Conservation (phyloP, 345 rosid species). For the Rubroshorea leprosula region DNA sequence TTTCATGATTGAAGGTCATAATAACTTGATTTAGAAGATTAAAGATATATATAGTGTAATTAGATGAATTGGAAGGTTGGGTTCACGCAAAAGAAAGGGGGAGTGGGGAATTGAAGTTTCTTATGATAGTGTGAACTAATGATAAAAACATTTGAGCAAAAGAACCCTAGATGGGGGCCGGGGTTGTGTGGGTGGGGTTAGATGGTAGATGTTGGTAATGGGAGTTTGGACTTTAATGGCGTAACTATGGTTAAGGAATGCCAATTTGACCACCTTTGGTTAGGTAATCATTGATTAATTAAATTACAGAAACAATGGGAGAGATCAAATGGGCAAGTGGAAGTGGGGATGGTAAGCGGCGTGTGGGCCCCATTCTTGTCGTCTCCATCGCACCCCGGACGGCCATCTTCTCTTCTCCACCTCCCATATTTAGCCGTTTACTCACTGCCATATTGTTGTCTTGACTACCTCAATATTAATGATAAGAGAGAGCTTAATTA, state of each 20-base stretch:
- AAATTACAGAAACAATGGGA: conserved; percentile 4
- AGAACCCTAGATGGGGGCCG: conserved; percentile 22
- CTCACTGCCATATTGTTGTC: too few species aligned
- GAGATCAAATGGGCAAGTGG: conserved; percentile 22
- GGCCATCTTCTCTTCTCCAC: conserved; percentile 15
- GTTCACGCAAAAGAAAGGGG: conserved; percentile 9
- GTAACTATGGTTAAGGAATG: conserved; percentile 35
- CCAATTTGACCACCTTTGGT: conserved; percentile 38
- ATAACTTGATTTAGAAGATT: too few species aligned
- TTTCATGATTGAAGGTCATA: too few species aligned
- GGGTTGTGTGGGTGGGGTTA: conserved; percentile 31
- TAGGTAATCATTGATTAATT: conserved; percentile 8
- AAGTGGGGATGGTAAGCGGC: conserved; percentile 30
- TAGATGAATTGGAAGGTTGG: not conserved
- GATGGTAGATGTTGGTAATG: conserved; percentile 21
- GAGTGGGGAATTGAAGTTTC: not conserved
- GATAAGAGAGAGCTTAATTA: too few species aligned
- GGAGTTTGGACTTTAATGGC: conserved; percentile 13
- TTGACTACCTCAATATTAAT: too few species aligned
- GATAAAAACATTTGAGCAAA: conserved; percentile 19
- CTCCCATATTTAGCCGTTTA: not conserved
- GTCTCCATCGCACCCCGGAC: conserved; percentile 26
- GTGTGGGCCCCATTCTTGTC: conserved; percentile 39
- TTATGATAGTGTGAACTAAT: conserved; percentile 7
- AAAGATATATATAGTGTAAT: not conserved